A percentile compares a stretch with the other conserved stretches of the same genome.
Evolutionary conservation across 2,329 filamentous ascomycete species (phyloP).

Genomic region (Colletotrichum cordylinicola): DNA sequence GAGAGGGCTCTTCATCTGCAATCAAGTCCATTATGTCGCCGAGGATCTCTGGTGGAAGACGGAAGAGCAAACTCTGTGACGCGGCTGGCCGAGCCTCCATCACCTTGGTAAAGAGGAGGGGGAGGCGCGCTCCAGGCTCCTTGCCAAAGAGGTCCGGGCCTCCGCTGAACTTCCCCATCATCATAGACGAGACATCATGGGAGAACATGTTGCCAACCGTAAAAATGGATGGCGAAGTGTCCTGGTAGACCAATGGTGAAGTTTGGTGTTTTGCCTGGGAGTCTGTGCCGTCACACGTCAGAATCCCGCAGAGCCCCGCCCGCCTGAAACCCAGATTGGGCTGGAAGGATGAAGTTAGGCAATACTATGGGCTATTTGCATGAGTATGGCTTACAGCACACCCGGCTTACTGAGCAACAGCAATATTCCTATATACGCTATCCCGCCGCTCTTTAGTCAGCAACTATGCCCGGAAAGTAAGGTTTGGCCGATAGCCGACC

Average conservation of each 20-base stretch:
- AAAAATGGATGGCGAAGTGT: background rate
- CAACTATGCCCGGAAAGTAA: no score
- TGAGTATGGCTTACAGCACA: no score
- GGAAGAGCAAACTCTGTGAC: background rate
- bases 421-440: no score
- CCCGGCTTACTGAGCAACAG: no score
- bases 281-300: background rate
- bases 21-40: slow-evolving; percentile 3
- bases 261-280: background rate
- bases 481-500: no score
- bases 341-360: no score
- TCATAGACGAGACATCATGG: background rate
- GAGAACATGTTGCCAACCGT: background rate
- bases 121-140: background rate
- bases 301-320: no score
- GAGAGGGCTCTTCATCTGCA: slow-evolving; percentile 8
- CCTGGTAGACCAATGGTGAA: background rate
- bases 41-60: background rate
- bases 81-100: background rate
- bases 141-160: background rate
- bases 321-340: no score
- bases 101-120: background rate
- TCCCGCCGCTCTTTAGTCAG: no score
- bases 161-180: background rate
- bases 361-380: no score